phyloP scores from a whole-genome alignment of 2,329 filamentous ascomycete genomes.

The Trichophyton verrucosum region DNA sequence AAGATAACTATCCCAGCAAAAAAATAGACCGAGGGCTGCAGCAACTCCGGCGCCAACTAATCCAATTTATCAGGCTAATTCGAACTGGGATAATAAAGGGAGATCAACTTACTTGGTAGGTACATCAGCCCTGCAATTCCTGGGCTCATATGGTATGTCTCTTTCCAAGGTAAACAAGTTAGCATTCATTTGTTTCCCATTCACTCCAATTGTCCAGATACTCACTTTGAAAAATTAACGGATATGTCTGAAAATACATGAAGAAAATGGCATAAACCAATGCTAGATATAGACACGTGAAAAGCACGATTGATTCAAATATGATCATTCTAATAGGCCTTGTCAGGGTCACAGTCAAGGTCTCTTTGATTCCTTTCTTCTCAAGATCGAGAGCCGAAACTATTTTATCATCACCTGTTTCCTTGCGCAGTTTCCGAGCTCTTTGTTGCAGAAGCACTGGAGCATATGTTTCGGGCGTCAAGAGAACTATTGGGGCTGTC shows the following conservation, averaged over 20 bases:
- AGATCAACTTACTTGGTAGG: slow-evolving; percentile 13
- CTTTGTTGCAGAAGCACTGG: slow-evolving; percentile 48
- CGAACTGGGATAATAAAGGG: background rate
- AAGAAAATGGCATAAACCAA: slow-evolving; percentile 17
- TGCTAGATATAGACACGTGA: slow-evolving; percentile 18
- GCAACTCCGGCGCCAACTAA: slow-evolving; percentile 49
- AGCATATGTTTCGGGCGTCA: slow-evolving; percentile 53
- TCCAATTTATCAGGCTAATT: slow-evolving; percentile 16
- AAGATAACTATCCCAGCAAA: slow-evolving; percentile 52
- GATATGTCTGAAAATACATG: slow-evolving; percentile 15
- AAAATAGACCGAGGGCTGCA: slow-evolving; percentile 50
- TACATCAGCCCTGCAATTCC: slow-evolving; percentile 12
- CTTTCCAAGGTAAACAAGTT: slow-evolving; percentile 5
- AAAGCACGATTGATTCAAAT: slow-evolving; percentile 18
- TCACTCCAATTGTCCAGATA: background rate
- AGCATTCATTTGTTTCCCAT: background rate
- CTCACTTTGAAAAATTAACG: slow-evolving; percentile 14
- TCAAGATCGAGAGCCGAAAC: slow-evolving; percentile 14
- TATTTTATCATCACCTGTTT: slow-evolving; percentile 12
- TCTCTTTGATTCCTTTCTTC: slow-evolving; percentile 10
- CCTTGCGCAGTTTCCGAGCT: slow-evolving; percentile 22
- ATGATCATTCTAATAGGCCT: slow-evolving; percentile 18
- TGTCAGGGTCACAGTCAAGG: slow-evolving; percentile 15
- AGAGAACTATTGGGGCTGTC: slow-evolving; percentile 45
- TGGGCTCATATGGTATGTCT: slow-evolving; percentile 12